Evolutionary conservation across 2,329 filamentous ascomycete genomes (phyloP).

Genomic region (Epichloe hybrida): DNA sequence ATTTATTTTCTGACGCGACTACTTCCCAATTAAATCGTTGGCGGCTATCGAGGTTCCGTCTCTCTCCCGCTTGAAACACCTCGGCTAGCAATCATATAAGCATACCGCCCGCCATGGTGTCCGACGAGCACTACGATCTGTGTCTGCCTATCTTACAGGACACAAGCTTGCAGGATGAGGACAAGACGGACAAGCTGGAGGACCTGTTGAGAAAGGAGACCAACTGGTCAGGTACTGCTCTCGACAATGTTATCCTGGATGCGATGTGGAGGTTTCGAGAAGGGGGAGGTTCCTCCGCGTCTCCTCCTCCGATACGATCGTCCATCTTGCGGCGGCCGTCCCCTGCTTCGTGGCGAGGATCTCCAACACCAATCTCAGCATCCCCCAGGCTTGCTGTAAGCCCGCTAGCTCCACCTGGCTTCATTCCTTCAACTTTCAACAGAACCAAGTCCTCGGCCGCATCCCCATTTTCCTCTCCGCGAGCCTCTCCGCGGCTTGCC

Average conservation of each 20-base stretch:
- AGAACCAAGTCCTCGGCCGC: slow-evolving; percentile 66
- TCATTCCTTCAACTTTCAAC: slow-evolving; percentile 60
- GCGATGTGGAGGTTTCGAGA: slow-evolving; percentile 77
- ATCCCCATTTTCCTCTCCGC: slow-evolving; percentile 87
- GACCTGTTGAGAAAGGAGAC: slow-evolving; percentile 72
- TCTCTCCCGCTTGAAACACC: neutral
- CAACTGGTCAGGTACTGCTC: slow-evolving; percentile 55
- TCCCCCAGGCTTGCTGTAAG: slow-evolving; percentile 68
- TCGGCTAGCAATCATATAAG: neutral
- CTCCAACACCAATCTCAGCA: slow-evolving; percentile 66
- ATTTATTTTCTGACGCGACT: neutral
- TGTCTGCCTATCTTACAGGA: slow-evolving; percentile 83
- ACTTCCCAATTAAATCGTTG: neutral
- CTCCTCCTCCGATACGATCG: slow-evolving; percentile 75
- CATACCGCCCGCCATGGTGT: slow-evolving; percentile 52
- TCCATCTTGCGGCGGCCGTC: slow-evolving; percentile 83
- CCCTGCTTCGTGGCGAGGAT: slow-evolving; percentile 83
- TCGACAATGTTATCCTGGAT: slow-evolving; percentile 86
- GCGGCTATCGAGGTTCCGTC: neutral
- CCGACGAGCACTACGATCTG: slow-evolving; percentile 83
- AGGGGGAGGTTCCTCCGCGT: slow-evolving; percentile 50
- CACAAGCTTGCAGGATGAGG: slow-evolving; percentile 73
- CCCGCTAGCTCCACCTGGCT: slow-evolving; percentile 72
- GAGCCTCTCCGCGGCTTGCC: slow-evolving; percentile 80
- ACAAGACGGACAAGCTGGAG: slow-evolving; percentile 86